These are phyloP conservation scores for Aristolochia fimbriata DNA, from an alignment of 164 flowering plant species.

Conservation along the genomic window DNA sequence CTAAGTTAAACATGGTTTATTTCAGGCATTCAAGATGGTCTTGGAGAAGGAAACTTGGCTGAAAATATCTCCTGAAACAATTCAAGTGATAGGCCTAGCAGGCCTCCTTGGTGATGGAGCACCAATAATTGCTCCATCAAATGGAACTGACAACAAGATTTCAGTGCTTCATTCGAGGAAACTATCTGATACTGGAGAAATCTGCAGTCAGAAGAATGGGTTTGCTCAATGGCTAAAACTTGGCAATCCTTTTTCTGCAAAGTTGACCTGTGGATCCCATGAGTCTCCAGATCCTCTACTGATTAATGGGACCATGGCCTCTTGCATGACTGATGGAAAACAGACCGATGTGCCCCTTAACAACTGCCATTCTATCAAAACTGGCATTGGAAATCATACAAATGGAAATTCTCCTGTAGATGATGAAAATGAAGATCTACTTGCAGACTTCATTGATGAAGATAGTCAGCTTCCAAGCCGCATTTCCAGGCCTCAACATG, in stretches of 20 bases:
- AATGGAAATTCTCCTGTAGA: slow-evolving; percentile 48
- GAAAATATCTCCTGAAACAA: slow-evolving; percentile 61
- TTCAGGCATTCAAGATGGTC: slow-evolving; percentile 92
- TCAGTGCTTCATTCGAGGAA: slow-evolving; percentile 28
- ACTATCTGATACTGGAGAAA: slow-evolving; percentile 23
- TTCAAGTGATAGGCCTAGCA: slow-evolving; percentile 72
- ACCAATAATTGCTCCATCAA: slow-evolving; percentile 48
- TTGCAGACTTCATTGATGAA: slow-evolving; percentile 97
- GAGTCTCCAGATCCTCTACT: slow-evolving; percentile 22
- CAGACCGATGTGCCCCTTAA: slow-evolving; percentile 10
- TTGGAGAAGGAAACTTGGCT: slow-evolving; percentile 88
- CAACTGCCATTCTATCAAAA: slow-evolving; percentile 27
- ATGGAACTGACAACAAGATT: slow-evolving; percentile 27
- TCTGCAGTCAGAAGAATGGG: slow-evolving; percentile 36
- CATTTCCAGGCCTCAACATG: slow-evolving; percentile 39
- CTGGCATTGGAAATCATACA: slow-evolving; percentile 21
- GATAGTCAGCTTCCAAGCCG: slow-evolving; percentile 99
- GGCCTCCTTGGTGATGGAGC: slow-evolving; percentile 98
- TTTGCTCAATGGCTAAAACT: slow-evolving; percentile 58
- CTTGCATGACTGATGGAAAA: slow-evolving; percentile 27
- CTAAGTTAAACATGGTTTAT: not conserved
- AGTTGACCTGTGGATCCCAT: slow-evolving; percentile 28
- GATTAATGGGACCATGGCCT: slow-evolving; percentile 26
- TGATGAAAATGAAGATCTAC: slow-evolving; percentile 97
- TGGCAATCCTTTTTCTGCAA: slow-evolving; percentile 67